These are phyloP conservation scores for Fusarium marasasianum DNA, from an alignment of 2,329 filamentous ascomycete species.

Conservation along the genomic window DNA sequence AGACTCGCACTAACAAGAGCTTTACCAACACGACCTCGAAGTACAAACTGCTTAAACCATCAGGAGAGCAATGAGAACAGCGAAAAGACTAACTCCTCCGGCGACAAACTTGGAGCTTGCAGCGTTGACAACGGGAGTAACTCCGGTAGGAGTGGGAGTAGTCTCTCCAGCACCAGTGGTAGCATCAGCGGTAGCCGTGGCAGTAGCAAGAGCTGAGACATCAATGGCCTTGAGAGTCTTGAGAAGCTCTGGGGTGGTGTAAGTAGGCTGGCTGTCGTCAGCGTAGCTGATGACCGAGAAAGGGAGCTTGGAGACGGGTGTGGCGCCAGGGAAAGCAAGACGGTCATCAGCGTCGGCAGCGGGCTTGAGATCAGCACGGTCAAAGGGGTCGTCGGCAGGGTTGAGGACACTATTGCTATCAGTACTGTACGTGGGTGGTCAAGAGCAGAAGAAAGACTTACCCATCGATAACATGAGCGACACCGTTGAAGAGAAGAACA, in stretches of 20 bases:
- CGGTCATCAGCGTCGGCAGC: constrained; percentile 36
- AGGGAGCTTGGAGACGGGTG: constrained; percentile 39
- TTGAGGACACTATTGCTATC: constrained; percentile 37
- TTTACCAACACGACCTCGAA: background rate
- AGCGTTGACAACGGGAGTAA: constrained; percentile 14
- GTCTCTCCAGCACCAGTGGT: background rate
- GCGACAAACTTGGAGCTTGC: constrained; percentile 15
- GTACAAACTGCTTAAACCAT: background rate
- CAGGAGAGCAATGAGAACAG: constrained; percentile 8
- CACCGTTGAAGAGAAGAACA: constrained; percentile 45
- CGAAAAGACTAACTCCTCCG: constrained; percentile 6
- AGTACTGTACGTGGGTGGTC: background rate
- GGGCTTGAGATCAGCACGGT: constrained; percentile 38
- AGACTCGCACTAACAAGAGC: background rate
- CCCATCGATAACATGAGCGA: constrained; percentile 48
- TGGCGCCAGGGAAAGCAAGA: constrained; percentile 41
- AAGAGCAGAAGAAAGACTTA: constrained; percentile 1
- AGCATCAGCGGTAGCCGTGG: constrained; percentile 2
- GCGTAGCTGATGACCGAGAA: constrained; percentile 40
- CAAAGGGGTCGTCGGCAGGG: constrained; percentile 37
- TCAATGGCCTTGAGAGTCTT: constrained; percentile 41
- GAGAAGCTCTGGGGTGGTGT: constrained; percentile 43
- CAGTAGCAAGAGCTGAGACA: background rate
- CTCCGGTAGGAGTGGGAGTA: constrained; percentile 1
- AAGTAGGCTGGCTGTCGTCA: constrained; percentile 30